These are phyloP conservation scores for Xylaria digitata DNA, from an alignment of 2,329 filamentous ascomycete species.

Conservation along the genomic window DNA sequence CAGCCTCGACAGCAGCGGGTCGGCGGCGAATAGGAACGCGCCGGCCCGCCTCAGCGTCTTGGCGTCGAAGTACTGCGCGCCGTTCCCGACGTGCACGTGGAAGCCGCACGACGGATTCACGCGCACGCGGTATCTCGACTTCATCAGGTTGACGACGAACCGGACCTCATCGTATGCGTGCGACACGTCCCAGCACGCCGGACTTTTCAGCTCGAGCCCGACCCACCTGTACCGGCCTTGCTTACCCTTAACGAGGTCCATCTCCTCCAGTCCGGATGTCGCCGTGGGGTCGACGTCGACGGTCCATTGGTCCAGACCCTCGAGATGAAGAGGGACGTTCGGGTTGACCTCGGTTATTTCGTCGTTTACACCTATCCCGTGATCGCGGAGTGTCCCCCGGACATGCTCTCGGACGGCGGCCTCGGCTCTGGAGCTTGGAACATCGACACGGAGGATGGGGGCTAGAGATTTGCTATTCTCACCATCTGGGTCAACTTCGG, in stretches of 20 bases:
- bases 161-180: slow-evolving; percentile 47
- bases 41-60: slow-evolving; percentile 48
- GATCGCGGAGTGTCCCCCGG: slow-evolving; percentile 33
- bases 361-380: slow-evolving; percentile 37
- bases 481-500: slow-evolving; percentile 42
- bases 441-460: slow-evolving; percentile 43
- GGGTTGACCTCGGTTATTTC: no score
- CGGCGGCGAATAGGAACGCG: slow-evolving; percentile 52
- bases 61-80: slow-evolving; percentile 47
- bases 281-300: slow-evolving; percentile 34
- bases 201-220: slow-evolving; percentile 51
- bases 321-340: slow-evolving; percentile 23
- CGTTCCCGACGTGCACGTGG: slow-evolving; percentile 55
- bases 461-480: slow-evolving; percentile 38
- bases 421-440: no score
- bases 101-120: slow-evolving; percentile 52
- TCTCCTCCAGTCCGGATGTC: neutral
- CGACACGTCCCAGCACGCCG: slow-evolving; percentile 49
- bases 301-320: slow-evolving; percentile 37
- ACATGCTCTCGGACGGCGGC: slow-evolving; percentile 23
- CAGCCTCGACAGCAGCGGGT: slow-evolving; percentile 52
- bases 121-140: slow-evolving; percentile 47
- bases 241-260: neutral
- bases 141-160: slow-evolving; percentile 50
- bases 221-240: slow-evolving; percentile 42